Evolutionary conservation across 306 rosid genomes (phyloP), one percentile per base, ranked within the genome.

Genomic region (Pterocarpus santalinus): DNA sequence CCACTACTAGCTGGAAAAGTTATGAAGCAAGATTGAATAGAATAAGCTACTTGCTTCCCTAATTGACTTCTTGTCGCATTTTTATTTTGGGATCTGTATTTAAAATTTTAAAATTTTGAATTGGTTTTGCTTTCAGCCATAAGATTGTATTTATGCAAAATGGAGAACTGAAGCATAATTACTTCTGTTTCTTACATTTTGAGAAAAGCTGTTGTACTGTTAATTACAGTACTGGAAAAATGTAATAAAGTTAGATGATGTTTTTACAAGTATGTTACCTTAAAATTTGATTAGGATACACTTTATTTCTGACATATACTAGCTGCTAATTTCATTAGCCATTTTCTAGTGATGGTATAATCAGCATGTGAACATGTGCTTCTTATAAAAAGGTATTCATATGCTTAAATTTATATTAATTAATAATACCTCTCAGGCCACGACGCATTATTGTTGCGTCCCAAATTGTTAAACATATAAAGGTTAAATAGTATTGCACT

Each of bases 401-500:
- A 64, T n/a, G 47, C 80, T 41, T 43, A 77, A 16, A 44, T 76
- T 69, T 51, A 47, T 69, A 6, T 43, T 51, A 7, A 38, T 15
- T 13, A 75, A 16, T 53, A 47, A 53, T 58, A 60, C 36, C 35
- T 51, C 61, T 8, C 30, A 32, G 51, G 65, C 22, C 32, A 41
- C 1, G 67, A 34, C 77, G 35, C 41, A 34, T 53, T 55, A 61
- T 64, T 72, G 47, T 65, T 52, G 79, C 35, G 22, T 75, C 28
- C 30, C 73, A 62, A 76, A 67, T 79, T 61, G 10, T 57, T 69
- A 55, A 49, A 73, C 17, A n/a, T 38, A 49, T 73, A 67, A 36
- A 39, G 44, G 52, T 60, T 67, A 5, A 33, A 72, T 77, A 34
- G 6, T 60, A 70, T 39, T 30, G 2, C 22, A 22, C 28, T 22